Conservation (phyloP, 768 basidiomycete species). For the Amanita fuliginea region DNA sequence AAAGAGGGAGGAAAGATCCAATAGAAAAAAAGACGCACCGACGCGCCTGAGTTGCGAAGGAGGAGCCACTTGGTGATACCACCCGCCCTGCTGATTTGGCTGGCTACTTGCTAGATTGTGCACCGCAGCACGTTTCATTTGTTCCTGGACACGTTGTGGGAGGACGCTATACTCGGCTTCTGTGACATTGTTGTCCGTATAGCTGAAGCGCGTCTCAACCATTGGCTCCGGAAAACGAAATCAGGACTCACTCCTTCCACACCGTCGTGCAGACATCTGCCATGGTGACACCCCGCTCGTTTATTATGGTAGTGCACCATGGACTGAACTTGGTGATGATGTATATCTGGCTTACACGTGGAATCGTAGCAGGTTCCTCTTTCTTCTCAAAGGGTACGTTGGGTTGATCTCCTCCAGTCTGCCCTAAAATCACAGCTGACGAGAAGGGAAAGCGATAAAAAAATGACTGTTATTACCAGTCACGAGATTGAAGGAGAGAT, state of each 20-base stretch:
- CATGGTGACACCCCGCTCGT: slow-evolving; percentile 64
- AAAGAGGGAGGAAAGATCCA: neutral
- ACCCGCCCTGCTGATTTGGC: slow-evolving; percentile 12
- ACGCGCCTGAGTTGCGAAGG: slow-evolving; percentile 48
- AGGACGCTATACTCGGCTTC: slow-evolving; percentile 54
- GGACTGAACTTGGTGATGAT: slow-evolving; percentile 53
- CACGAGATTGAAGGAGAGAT: slow-evolving; percentile 61
- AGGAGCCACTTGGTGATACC: slow-evolving; percentile 34
- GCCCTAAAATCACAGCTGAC: slow-evolving; percentile 25
- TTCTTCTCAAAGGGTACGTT: slow-evolving; percentile 39
- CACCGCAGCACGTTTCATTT: slow-evolving; percentile 51
- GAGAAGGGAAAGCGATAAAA: neutral
- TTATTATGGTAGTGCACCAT: slow-evolving; percentile 72
- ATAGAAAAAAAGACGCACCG: slow-evolving; percentile 33
- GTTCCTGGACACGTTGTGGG: slow-evolving; percentile 57
- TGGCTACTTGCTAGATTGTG: slow-evolving; percentile 17
- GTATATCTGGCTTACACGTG: slow-evolving; percentile 47
- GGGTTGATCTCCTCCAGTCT: slow-evolving; percentile 50
- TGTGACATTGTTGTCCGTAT: slow-evolving; percentile 56
- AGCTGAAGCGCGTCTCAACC: slow-evolving; percentile 29
- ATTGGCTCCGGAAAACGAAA: neutral
- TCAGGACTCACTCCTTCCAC: slow-evolving; percentile 60
- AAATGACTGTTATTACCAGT: slow-evolving; percentile 33
- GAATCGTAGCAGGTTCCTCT: slow-evolving; percentile 61
- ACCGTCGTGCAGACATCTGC: slow-evolving; percentile 63